Evolutionary conservation across 441 rosid species (phyloP), one percentile per base, ranked within the genome.

Genomic region (Sinapis alba): DNA sequence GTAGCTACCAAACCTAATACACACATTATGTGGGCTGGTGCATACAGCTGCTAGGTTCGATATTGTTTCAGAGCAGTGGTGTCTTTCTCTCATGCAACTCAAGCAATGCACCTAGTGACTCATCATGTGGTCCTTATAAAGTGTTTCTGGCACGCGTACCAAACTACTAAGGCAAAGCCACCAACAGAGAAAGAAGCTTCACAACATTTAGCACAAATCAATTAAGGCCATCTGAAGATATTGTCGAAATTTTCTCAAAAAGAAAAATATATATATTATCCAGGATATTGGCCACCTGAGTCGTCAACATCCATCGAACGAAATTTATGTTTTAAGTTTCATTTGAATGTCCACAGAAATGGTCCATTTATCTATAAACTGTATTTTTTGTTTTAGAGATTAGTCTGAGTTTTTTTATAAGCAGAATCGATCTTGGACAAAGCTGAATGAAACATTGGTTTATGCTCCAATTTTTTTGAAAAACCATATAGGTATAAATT

Each of bases 21-120:
- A 54, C 32, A 36, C 53, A 26, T 63, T 43, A 21, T 26, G 69
- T 64, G 69, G 68, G 5, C n/a, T 21, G 20, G 34, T 64, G 68
- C 68, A 64, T 64, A 51, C 56, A n/a, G 28, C 51, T 18, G 15
- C 65, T 62, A 20, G 51, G 67, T 62, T 12, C 6, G 50, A 62
- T 20, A 9, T 32, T 32, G 51, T 36, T 47, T 62, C 28, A 20
- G 51, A 36, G 19, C 24, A 20, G 12, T 15, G 63, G 20, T 59
- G 38, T 59, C 13, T 59, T 58, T 58, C 4, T 20, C 24, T 54
- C 30, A 56, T 56, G 27, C 16, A 56, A 6, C 10, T 20, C 63
- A 59, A 59, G 20, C 11, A 3, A 59, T 15, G 36, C 36, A 15
- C 8, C 36, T 26, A 18, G 18, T 12, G 47, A 41, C 21, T 3